Conservation (phyloP, 192 early-diverging fungal species). For the Rhizophagus clarus region DNA sequence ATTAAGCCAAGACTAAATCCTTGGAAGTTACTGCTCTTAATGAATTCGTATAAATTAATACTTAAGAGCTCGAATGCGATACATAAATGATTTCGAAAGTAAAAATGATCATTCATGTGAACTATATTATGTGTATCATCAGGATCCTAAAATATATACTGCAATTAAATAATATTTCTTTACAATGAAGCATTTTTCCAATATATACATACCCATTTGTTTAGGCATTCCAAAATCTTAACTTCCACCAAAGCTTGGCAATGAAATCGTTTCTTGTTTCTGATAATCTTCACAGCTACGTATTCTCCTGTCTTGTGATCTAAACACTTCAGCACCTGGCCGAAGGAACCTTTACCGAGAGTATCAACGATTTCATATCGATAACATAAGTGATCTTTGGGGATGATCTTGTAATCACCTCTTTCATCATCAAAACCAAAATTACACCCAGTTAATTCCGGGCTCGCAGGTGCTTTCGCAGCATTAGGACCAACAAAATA, state of each 20-base stretch:
- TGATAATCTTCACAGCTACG: slow-evolving; percentile 92
- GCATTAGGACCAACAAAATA: slow-evolving; percentile 88
- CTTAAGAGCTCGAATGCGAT: slow-evolving; percentile 93
- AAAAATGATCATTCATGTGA: slow-evolving; percentile 89
- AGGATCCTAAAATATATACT: slow-evolving; percentile 62
- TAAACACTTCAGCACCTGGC: slow-evolving; percentile 90
- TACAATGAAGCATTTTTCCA: too few species aligned
- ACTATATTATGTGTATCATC: slow-evolving; percentile 78
- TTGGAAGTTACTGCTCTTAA: slow-evolving; percentile 89
- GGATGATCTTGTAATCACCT: slow-evolving; percentile 87
- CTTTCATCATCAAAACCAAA: slow-evolving; percentile 89
- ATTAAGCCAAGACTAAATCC: slow-evolving; percentile 82
- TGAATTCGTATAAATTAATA: slow-evolving; percentile 96
- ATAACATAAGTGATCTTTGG: slow-evolving; percentile 90
- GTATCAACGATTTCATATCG: slow-evolving; percentile 91
- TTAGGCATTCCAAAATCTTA: slow-evolving; percentile 86
- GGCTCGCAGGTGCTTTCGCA: slow-evolving; percentile 57
- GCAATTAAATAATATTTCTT: too few species aligned
- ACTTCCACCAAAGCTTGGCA: slow-evolving; percentile 93
- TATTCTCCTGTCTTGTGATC: slow-evolving; percentile 89
- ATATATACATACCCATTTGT: slow-evolving; percentile 64
- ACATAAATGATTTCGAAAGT: slow-evolving; percentile 95
- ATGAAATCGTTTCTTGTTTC: slow-evolving; percentile 97
- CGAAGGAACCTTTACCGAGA: slow-evolving; percentile 90
- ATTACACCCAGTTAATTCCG: slow-evolving; percentile 59